Base-by-base conservation (phyloP, 2,329 filamentous ascomycete species). In the Grosmannia penicillata region DNA sequence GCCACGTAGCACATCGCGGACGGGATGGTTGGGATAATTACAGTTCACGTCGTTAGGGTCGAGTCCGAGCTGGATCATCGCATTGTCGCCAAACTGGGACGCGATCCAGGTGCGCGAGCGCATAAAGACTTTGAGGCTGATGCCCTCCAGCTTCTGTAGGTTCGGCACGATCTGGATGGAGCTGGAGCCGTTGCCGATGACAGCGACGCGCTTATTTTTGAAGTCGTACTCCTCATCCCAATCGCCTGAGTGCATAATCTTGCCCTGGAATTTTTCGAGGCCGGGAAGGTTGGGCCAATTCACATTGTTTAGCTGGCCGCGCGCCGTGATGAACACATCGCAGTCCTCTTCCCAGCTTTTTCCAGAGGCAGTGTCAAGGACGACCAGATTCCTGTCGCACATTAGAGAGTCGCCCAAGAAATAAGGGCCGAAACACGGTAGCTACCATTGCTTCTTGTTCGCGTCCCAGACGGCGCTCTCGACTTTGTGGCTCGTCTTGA, bases 131-230 rank as follows among this genome's bases (percentile, higher is more conserved):
- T 55, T 60, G 22, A 69, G 48, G 9, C 56, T 47, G 4, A 55
- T 44, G 4, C 62, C 63, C 36, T 61, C 52, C 2, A 60, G 29
- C 42, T 61, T 62, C 45, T 68, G 65, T 28, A 72, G 52, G 6
- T 47, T 41, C 8, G 68, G 67, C 8, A 71, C 56, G 38, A 72
- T 70, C 42, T 72, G 68, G 43, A 70, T 69, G 1, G 59, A 60
- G 44, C 64, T 68, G 17, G 64, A 65, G 11, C 68, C 68, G 39
- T 64, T 65, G n/a, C 68, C 68, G 33, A 72, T 63, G 5, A 72
- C 51, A 8, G 61, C 67, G 14, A 72, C 53, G 38, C 53, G 54
- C 50, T 70, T 70, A 43, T 61, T 58, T 30, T 47, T 55, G 36
- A 66, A 66, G 47, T 68, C 61, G 44, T 62, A 66, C 18, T 44